Conservation (phyloP, 148 eudicot genomes). For the Cornus florida region DNA sequence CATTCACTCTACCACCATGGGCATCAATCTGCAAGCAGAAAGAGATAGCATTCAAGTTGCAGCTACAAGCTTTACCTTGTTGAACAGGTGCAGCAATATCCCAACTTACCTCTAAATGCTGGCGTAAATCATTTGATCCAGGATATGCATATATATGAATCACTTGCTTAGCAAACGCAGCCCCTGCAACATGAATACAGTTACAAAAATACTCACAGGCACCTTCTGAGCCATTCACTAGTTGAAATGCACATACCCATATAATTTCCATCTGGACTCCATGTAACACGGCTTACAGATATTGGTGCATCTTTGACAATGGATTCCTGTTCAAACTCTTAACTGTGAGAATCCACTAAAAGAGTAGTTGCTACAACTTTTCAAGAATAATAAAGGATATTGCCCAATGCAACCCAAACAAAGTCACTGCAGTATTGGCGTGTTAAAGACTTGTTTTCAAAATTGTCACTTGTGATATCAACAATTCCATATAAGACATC, state of each 20-base stretch:
- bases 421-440: background rate
- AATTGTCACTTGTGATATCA: background rate
- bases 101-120: constrained; percentile 66
- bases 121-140: constrained; percentile 76
- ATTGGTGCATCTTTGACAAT: constrained; percentile 52
- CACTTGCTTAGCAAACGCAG: constrained; percentile 81
- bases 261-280: constrained; percentile 88
- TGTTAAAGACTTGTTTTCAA: background rate
- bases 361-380: background rate
- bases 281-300: constrained; percentile 70
- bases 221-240: constrained; percentile 3
- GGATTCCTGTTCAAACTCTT: constrained; percentile 51
- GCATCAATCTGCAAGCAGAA: constrained; percentile 69
- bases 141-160: constrained; percentile 71
- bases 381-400: background rate
- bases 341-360: constrained; percentile 15
- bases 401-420: background rate
- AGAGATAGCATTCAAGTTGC: background rate
- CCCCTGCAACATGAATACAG: constrained; percentile 52
- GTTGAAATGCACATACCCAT: constrained; percentile 46
- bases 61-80: background rate
- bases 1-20: constrained; percentile 85
- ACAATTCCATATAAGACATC: background rate
- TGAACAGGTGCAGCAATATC: constrained; percentile 8
- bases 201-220: background rate